phyloP scores from a whole-genome alignment of 176 grass and related monocot species.

The Aegilops longissima region DNA sequence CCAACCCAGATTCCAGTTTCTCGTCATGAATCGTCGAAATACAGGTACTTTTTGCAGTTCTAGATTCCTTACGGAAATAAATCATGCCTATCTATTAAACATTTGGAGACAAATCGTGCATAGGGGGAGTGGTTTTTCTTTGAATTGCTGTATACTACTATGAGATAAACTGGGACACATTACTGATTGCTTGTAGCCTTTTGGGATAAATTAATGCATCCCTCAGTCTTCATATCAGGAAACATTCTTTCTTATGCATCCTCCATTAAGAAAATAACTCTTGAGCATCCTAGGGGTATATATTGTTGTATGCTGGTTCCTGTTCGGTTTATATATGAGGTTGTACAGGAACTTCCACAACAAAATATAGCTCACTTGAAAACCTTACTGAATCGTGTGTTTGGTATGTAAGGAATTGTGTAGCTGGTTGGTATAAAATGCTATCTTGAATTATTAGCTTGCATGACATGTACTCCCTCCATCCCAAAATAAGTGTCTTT shows the following conservation, averaged over 20 bases:
- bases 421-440: background rate
- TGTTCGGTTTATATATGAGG: background rate
- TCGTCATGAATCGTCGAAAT: constrained; percentile 66
- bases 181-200: background rate
- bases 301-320: background rate
- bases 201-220: background rate
- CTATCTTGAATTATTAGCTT: background rate
- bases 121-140: background rate
- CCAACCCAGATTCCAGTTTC: constrained; percentile 60
- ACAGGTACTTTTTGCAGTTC: constrained; percentile 39
- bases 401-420: background rate
- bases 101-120: background rate
- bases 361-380: background rate
- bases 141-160: background rate
- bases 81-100: background rate
- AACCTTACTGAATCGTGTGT: background rate
- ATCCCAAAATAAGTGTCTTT: no score
- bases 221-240: background rate
- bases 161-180: no score
- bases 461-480: background rate
- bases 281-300: background rate
- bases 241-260: background rate
- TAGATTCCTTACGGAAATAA: background rate
- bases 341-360: background rate
- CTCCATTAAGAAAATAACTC: background rate